These are phyloP conservation scores for Dictyophora rubrovolvata DNA, from an alignment of 768 basidiomycete species.

Conservation along the genomic window DNA sequence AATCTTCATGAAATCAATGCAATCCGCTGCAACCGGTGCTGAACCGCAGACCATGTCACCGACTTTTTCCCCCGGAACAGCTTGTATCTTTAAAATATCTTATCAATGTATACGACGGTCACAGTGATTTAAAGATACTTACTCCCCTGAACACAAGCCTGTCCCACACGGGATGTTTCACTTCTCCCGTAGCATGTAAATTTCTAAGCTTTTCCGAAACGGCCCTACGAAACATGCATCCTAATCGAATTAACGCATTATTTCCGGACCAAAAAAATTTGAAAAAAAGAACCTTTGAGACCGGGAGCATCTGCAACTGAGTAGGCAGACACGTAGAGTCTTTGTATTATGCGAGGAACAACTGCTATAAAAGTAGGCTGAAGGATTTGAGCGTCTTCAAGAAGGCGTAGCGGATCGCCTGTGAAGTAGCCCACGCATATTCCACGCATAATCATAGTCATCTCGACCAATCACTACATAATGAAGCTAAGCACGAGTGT, in stretches of 20 bases:
- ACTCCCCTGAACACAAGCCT: slow-evolving; percentile 88
- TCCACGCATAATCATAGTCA: slow-evolving; percentile 45
- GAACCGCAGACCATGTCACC: slow-evolving; percentile 64
- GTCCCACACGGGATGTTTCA: slow-evolving; percentile 80
- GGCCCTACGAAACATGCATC: slow-evolving; percentile 73
- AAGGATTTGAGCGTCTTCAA: slow-evolving; percentile 81
- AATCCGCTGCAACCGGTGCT: slow-evolving; percentile 78
- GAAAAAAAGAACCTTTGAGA: not conserved
- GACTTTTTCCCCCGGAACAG: slow-evolving; percentile 74
- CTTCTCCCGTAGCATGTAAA: slow-evolving; percentile 56
- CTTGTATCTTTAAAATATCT: slow-evolving; percentile 45
- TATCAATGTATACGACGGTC: not conserved
- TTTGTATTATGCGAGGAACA: slow-evolving; percentile 81
- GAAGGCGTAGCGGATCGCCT: slow-evolving; percentile 81
- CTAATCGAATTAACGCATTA: slow-evolving; percentile 23
- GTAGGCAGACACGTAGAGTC: slow-evolving; percentile 78
- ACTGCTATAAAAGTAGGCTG: slow-evolving; percentile 77
- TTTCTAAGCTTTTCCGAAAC: slow-evolving; percentile 64
- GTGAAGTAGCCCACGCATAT: slow-evolving; percentile 76
- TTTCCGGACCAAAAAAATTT: not conserved
- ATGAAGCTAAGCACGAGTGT: not conserved
- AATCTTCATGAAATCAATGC: slow-evolving; percentile 86
- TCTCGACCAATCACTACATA: slow-evolving; percentile 37
- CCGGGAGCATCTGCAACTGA: slow-evolving; percentile 41
- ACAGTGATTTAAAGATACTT: slow-evolving; percentile 7